Percentiles rank a stretch among this genome's conserved stretches.
Evolutionary conservation across 1,284 basidiomycete genomes (phyloP).

Genomic region (Malassezia obtusa): DNA sequence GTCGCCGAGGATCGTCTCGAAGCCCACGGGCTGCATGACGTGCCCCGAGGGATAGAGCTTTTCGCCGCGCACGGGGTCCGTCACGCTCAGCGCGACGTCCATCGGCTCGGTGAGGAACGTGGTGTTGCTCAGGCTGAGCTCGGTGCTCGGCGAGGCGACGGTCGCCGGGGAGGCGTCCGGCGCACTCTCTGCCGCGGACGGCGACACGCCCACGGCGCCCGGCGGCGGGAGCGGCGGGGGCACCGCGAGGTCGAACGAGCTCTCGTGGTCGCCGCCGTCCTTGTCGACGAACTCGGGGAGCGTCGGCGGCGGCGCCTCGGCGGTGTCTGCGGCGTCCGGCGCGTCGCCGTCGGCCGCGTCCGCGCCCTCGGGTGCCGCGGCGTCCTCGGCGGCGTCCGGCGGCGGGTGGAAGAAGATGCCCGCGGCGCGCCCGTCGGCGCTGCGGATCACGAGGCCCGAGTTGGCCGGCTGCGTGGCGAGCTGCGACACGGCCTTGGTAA

Average conservation of each 20-base stretch:
- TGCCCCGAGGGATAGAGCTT: background rate
- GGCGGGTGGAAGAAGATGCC: constrained; percentile 87
- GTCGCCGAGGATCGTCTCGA: background rate
- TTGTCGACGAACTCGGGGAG: background rate
- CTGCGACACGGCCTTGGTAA: constrained; percentile 61
- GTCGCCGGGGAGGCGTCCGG: background rate
- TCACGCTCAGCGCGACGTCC: background rate
- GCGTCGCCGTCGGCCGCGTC: background rate
- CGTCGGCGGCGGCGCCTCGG: background rate
- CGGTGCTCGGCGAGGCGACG: background rate
- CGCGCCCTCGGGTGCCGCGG: background rate
- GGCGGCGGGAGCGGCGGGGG: background rate
- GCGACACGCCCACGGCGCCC: no score
- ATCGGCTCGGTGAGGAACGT: background rate
- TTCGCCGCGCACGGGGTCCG: background rate
- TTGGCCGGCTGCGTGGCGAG: constrained; percentile 59
- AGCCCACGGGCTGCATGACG: constrained; percentile 1
- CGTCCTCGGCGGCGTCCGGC: background rate
- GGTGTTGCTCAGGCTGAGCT: constrained; percentile 7
- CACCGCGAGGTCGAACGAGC: background rate
- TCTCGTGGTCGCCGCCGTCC: background rate
- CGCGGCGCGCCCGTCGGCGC: constrained; percentile 79
- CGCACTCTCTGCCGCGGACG: no score
- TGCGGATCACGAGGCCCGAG: constrained; percentile 79
- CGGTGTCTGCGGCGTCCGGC: background rate